These are phyloP conservation scores for Ophiostoma himal-ulmi DNA, from an alignment of 2,329 filamentous ascomycete genomes.

Conservation along the genomic window DNA sequence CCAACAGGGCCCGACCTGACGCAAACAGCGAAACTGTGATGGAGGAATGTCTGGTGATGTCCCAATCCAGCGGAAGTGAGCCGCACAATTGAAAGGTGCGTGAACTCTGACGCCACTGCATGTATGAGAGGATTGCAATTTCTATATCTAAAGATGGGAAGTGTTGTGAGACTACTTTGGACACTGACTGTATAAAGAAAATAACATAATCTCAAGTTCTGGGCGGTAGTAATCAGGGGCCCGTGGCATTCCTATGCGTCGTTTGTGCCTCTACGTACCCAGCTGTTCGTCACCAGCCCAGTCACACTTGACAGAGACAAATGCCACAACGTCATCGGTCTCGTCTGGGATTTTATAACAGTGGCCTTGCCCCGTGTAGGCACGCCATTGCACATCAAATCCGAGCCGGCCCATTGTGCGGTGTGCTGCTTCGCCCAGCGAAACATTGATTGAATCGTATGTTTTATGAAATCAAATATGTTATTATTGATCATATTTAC, in stretches of 20 bases:
- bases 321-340: slow-evolving; percentile 39
- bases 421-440: slow-evolving; percentile 33
- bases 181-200: too few species aligned
- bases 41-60: too few species aligned
- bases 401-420: slow-evolving; percentile 32
- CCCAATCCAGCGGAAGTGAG: too few species aligned
- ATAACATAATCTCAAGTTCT: too few species aligned
- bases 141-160: too few species aligned
- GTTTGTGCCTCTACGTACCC: not conserved
- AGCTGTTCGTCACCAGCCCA: not conserved
- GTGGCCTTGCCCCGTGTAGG: slow-evolving; percentile 40
- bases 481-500: too few species aligned
- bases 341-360: slow-evolving; percentile 46
- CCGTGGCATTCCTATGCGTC: not conserved
- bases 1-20: slow-evolving; percentile 13
- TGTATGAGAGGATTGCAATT: too few species aligned
- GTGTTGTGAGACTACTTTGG: too few species aligned
- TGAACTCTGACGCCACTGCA: too few species aligned
- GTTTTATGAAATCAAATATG: too few species aligned
- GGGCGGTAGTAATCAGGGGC: too few species aligned
- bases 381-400: slow-evolving; percentile 36
- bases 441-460: slow-evolving; percentile 27
- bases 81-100: too few species aligned
- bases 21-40: slow-evolving; percentile 14
- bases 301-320: slow-evolving; percentile 9